Base-by-base conservation (phyloP, 2,329 filamentous ascomycete species). In the Neopestalotiopsis sp. region DNA sequence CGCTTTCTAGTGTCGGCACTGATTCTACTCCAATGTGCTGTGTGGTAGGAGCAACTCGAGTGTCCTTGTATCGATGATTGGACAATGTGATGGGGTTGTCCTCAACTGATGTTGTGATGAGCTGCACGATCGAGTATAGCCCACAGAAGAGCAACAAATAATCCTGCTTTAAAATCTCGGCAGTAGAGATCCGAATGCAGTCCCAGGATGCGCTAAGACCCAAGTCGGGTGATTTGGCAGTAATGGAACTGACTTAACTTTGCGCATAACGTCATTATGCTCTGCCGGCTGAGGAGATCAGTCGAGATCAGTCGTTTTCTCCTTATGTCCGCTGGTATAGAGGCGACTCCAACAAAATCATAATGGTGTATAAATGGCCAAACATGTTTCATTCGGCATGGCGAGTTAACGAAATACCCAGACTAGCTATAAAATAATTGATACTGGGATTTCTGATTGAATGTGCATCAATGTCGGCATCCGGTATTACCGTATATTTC, bases 401-500 rank as follows among this genome's bases (percentile, higher is more conserved):
- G 34, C 6, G 10, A 7, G 34, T 38, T 1, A 6, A 38, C 6
- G 34, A 38, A 38, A 7, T 6, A 38, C 10, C 34, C 34, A 1
- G 24, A 38, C 1, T 38, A 38, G 34, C 34, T 38, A 24, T 24
- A 24, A 10, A 38, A 38, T 38, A 38, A 38, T 38, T 10, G 10
- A 38, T 6, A 7, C 34, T 7, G 10, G 34, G 10, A 7, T 38
- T 38, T 6, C 6, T 7, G 10, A 38, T 2, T 10, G 34, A 6
- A 38, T 38, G 34, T 10, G 24, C 5, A 38, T 7, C 24, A 20
- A 65, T 65, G 62, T 65, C 62, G 38, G 14, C 10, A 7, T 7
- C 38, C 4, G 20, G 53, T 53, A 53, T 65, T 20, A 65, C 62
- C 6, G n/a, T 65, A 12, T 65, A 65, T 24, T 65, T 65, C 12